Conservation (phyloP, 371 early-diverging fungal species). For the Mucor circinelloides region DNA sequence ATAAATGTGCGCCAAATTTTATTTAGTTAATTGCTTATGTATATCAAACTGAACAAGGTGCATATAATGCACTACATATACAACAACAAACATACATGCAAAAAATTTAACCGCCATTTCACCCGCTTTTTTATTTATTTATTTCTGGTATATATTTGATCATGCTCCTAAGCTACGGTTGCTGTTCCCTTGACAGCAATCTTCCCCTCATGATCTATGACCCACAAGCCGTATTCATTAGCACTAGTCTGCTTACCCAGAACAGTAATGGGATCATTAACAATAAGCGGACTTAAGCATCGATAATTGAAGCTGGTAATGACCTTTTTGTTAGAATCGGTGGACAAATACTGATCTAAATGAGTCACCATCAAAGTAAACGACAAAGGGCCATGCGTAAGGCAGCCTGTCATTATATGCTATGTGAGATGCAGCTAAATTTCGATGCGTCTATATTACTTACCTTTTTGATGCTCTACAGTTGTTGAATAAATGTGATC, state of each 20-base stretch:
- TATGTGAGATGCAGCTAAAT: not conserved
- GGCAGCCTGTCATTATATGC: conserved; percentile 37
- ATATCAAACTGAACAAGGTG: not conserved
- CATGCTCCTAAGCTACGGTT: not conserved
- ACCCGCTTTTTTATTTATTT: not conserved
- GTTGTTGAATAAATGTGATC: conserved; percentile 65
- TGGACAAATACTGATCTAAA: conserved; percentile 37
- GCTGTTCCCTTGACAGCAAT: conserved; percentile 72
- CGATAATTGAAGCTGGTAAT: conserved; percentile 64
- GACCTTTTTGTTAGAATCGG: not conserved
- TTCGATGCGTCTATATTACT: not conserved
- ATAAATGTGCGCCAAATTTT: not conserved
- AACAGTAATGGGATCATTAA: conserved; percentile 53
- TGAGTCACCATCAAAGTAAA: conserved; percentile 68
- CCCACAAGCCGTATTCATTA: conserved; percentile 65
- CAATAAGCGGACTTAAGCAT: conserved; percentile 65
- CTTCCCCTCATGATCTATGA: conserved; percentile 60
- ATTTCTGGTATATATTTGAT: not conserved
- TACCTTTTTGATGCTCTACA: conserved; percentile 72
- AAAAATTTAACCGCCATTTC: not conserved
- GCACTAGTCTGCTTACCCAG: conserved; percentile 10
- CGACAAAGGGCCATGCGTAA: conserved; percentile 82
- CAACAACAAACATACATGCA: not conserved
- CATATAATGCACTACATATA: not conserved
- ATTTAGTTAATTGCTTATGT: not conserved